These are phyloP conservation scores for Fraxinus greggii DNA, from an alignment of 305 asterid species.

Conservation along the genomic window DNA sequence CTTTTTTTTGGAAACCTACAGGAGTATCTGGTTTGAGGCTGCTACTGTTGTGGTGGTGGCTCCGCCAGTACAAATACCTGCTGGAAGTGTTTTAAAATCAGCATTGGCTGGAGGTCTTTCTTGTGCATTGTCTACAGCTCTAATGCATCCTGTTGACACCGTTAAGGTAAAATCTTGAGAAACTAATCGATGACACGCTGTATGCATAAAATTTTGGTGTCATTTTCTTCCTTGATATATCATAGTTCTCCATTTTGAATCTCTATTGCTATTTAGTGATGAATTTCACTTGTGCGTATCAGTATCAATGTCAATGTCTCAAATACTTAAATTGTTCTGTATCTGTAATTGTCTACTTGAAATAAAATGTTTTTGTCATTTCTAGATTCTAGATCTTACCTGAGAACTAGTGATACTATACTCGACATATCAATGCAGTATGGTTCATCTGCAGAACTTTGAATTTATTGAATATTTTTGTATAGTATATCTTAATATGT, in stretches of 20 bases:
- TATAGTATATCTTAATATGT: not conserved
- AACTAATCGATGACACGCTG: not conserved
- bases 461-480: not conserved
- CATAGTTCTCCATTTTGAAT: not conserved
- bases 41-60: conserved; percentile 96
- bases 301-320: not conserved
- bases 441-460: not conserved
- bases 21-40: conserved; percentile 95
- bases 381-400: not conserved
- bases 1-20: conserved; percentile 43
- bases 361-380: not conserved
- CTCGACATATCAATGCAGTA: not conserved
- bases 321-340: not conserved
- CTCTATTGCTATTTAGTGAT: not conserved
- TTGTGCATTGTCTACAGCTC: conserved; percentile 84
- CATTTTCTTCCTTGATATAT: not conserved
- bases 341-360: not conserved
- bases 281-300: not conserved
- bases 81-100: conserved; percentile 87
- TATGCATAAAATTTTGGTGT: not conserved
- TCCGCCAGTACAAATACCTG: conserved; percentile 73
- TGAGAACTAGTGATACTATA: not conserved
- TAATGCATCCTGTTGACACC: conserved; percentile 87
- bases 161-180: conserved; percentile 54
- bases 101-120: conserved; percentile 95